Conservation (phyloP, 371 early-diverging fungal genomes). For the Gilbertella persicaria region DNA sequence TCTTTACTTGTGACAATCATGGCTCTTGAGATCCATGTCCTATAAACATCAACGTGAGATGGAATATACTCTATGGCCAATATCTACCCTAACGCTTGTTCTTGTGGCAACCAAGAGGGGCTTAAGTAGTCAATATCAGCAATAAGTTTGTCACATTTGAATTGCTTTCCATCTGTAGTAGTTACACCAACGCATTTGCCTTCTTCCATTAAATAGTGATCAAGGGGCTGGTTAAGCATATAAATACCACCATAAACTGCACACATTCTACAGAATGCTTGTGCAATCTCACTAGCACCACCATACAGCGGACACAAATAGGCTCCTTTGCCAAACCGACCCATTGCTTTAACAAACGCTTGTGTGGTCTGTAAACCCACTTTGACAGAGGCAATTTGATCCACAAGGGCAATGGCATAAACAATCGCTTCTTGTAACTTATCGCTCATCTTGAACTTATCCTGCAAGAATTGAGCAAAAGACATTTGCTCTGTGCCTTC, state of each 20-base stretch:
- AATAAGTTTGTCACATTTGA: slow-evolving; percentile 51
- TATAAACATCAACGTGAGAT: slow-evolving; percentile 21
- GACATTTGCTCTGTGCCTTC: slow-evolving; percentile 34
- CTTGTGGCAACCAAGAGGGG: slow-evolving; percentile 36
- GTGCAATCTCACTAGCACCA: slow-evolving; percentile 86
- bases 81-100: slow-evolving; percentile 26
- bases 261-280: slow-evolving; percentile 88
- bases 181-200: slow-evolving; percentile 43
- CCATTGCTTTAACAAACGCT: slow-evolving; percentile 78
- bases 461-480: slow-evolving; percentile 53
- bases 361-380: slow-evolving; percentile 70
- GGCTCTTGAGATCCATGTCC: slow-evolving; percentile 50
- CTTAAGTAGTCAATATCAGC: slow-evolving; percentile 55
- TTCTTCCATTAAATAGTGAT: slow-evolving; percentile 38
- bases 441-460: slow-evolving; percentile 67
- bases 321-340: slow-evolving; percentile 84
- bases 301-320: slow-evolving; percentile 88
- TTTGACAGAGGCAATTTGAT: slow-evolving; percentile 47
- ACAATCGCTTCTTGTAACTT: slow-evolving; percentile 69
- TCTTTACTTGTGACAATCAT: slow-evolving; percentile 50
- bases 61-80: neutral
- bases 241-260: slow-evolving; percentile 92
- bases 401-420: slow-evolving; percentile 72
- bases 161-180: slow-evolving; percentile 47
- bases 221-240: slow-evolving; percentile 63